Evolutionary conservation across 306 rosid genomes (phyloP), one percentile per base, ranked within the genome.

Genomic region (Cicer cuneatum): DNA sequence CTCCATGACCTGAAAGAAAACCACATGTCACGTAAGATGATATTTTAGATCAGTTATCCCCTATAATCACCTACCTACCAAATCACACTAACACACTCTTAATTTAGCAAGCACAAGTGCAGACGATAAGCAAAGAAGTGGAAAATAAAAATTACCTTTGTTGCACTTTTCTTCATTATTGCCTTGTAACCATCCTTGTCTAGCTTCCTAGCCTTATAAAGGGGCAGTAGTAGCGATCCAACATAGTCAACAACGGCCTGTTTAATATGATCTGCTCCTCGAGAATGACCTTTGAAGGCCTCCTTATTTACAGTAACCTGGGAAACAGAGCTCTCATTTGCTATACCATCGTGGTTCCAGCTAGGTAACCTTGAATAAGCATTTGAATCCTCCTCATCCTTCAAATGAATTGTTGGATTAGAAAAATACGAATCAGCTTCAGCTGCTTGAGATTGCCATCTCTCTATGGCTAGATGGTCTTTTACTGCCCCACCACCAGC

Each of bases 361-460:
- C 86, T 81, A 18, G 91, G 89, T 79, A 83, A 56, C 76, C 85
- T 90, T n/a, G 91, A 89, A 85, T 83, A 80, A 14, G 92, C 86
- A 87, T 89, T 92, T 67, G 99, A 95, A 80, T 90, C 96, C 82
- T 92, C 99, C 85, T 92, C 99, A 8, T 95, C 99, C 80, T 83
- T 85, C 83, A 85, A 66, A 81, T 86, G 85, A 62, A 70, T 74
- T 40, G 66, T 57, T 21, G 90, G 85, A 71, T 72, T 78, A 37
- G 82, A 92, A 82, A 83, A 92, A 73, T 77, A 76, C 75, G 89
- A 84, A 80, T 89, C 93, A 67, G 92, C 97, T 45, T 90, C 99
- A 67, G 97, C 99, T 72, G 99, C 96, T 85, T 95, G 98, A 67
- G 97, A 87, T 81, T 90, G 98, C 99, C 99, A 95, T 85, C 97